Conservation (phyloP, 1,139 yeast genomes). For the Sugiyamaella grinbergsii region DNA sequence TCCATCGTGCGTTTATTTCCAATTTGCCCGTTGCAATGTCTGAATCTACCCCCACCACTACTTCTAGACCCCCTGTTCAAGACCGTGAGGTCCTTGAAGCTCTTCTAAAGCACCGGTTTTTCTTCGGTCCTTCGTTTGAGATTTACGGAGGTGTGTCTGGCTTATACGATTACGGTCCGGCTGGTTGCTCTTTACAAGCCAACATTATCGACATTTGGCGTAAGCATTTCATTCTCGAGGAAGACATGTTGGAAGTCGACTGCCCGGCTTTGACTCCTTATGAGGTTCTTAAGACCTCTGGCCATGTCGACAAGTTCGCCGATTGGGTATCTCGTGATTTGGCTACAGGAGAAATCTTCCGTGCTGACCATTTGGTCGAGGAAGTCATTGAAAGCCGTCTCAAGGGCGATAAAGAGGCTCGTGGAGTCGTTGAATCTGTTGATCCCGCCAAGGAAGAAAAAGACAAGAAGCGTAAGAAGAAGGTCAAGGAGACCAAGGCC, state of each 20-base stretch:
- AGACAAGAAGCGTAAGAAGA: slow-evolving; percentile 88
- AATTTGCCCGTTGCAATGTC: slow-evolving; percentile 1
- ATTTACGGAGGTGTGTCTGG: slow-evolving; percentile 99
- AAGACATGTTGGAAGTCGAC: slow-evolving; percentile 98
- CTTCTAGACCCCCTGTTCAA: slow-evolving; percentile 15
- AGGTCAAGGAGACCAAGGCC: slow-evolving; percentile 92
- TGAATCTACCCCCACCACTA: not conserved
- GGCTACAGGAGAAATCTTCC: slow-evolving; percentile 95
- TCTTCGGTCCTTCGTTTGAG: slow-evolving; percentile 96
- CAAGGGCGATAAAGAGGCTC: slow-evolving; percentile 94
- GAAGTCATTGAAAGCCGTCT: slow-evolving; percentile 94
- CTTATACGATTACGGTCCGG: slow-evolving; percentile 97
- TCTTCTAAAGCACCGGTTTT: slow-evolving; percentile 91
- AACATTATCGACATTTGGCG: slow-evolving; percentile 95
- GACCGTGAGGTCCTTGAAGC: slow-evolving; percentile 79
- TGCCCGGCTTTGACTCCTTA: slow-evolving; percentile 97
- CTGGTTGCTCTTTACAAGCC: slow-evolving; percentile 98
- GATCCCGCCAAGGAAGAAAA: slow-evolving; percentile 67
- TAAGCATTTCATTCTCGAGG: slow-evolving; percentile 95
- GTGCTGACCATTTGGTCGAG: slow-evolving; percentile 98
- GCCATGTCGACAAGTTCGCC: slow-evolving; percentile 98
- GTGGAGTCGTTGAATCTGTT: slow-evolving; percentile 66
- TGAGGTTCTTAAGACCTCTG: slow-evolving; percentile 96
- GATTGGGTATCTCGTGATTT: slow-evolving; percentile 99
- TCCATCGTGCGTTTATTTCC: not conserved